Percentiles rank a stretch among this genome's conserved stretches.
These are phyloP conservation scores for Pestalotiopsis sp. DNA, from an alignment of 2,329 filamentous ascomycete species.

Conservation along the genomic window DNA sequence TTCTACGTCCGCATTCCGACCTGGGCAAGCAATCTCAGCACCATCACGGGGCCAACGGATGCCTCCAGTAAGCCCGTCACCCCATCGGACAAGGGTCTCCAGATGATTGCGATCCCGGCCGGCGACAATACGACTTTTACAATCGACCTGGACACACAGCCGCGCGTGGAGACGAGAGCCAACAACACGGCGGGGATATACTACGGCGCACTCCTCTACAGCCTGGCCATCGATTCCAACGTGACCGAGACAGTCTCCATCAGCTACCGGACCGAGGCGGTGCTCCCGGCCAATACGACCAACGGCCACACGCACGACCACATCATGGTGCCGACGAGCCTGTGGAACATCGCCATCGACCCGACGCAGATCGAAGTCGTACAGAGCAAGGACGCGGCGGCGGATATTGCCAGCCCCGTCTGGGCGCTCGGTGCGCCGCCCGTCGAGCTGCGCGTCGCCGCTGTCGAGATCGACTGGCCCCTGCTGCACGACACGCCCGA, in stretches of 20 bases:
- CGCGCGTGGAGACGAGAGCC: slow-evolving; percentile 29
- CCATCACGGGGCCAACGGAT: slow-evolving; percentile 18
- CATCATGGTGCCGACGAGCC: slow-evolving; percentile 25
- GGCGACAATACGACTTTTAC: slow-evolving; percentile 22
- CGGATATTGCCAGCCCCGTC: slow-evolving; percentile 27
- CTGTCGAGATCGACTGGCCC: slow-evolving; percentile 34
- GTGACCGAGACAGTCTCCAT: slow-evolving; percentile 23
- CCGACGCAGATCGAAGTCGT: slow-evolving; percentile 31
- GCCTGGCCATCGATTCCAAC: slow-evolving; percentile 29
- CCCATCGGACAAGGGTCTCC: slow-evolving; percentile 21
- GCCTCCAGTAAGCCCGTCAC: slow-evolving; percentile 18
- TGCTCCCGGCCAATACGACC: slow-evolving; percentile 24
- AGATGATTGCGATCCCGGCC: slow-evolving; percentile 24
- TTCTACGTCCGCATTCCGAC: slow-evolving; percentile 35
- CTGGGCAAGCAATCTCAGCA: slow-evolving; percentile 30
- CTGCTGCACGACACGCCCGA: slow-evolving; percentile 28
- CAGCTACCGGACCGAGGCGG: slow-evolving; percentile 18
- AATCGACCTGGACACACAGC: slow-evolving; percentile 26
- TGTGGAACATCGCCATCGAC: slow-evolving; percentile 36
- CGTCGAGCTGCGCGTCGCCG: slow-evolving; percentile 32
- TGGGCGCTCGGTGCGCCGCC: slow-evolving; percentile 33
- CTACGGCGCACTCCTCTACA: slow-evolving; percentile 34
- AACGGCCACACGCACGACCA: slow-evolving; percentile 30
- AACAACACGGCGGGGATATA: slow-evolving; percentile 34
- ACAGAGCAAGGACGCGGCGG: slow-evolving; percentile 9